phyloP scores from a whole-genome alignment of 495 filamentous ascomycete species.

The Aspergillus incahuasiensis region DNA sequence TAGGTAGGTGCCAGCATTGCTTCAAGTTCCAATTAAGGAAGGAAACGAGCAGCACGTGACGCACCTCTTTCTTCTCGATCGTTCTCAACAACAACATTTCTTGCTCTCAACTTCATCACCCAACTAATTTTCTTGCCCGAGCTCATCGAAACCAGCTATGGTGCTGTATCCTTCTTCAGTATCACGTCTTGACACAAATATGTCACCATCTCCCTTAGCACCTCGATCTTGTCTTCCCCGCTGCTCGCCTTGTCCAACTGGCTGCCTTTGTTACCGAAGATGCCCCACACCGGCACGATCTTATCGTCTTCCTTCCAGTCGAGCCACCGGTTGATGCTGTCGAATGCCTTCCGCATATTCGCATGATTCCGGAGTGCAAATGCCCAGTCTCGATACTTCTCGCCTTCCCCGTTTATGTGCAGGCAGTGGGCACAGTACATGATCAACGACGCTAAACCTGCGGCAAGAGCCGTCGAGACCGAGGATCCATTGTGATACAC shows the following conservation, averaged over 20 bases:
- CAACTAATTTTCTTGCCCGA: neutral
- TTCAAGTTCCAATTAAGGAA: neutral
- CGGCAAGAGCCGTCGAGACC: neutral
- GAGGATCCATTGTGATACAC: slow-evolving; percentile 1
- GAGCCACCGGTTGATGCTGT: neutral
- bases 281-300: neutral
- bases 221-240: neutral
- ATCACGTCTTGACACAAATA: neutral
- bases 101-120: too few relatives aligned
- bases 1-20: too few relatives aligned
- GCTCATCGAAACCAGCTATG: too few relatives aligned
- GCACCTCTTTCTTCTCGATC: neutral
- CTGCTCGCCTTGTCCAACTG: neutral
- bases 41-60: neutral
- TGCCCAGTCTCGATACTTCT: neutral
- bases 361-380: neutral
- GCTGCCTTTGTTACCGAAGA: neutral
- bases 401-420: neutral
- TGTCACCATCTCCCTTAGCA: neutral
- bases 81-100: neutral
- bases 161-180: neutral
- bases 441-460: neutral
- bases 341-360: neutral
- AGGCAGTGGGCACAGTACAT: neutral
- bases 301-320: neutral